Conservation (phyloP, 2,329 filamentous ascomycete species). For the Pyricularia sp. region DNA sequence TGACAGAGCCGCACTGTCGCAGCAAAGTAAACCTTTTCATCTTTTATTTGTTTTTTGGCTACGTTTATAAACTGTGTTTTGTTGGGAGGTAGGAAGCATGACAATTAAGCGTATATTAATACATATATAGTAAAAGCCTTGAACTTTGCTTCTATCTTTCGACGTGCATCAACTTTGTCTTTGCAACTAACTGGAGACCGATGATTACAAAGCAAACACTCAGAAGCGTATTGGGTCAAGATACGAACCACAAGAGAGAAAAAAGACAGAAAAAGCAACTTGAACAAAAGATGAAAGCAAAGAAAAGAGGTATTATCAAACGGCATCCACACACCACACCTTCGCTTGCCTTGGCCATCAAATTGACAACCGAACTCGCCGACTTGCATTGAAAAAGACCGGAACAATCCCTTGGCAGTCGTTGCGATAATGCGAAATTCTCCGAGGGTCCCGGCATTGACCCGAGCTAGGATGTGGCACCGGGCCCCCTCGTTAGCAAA, state of each 20-base stretch:
- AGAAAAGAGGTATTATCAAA: neutral
- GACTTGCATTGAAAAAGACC: neutral
- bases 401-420: neutral
- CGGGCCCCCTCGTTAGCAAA: neutral
- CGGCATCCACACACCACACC: neutral
- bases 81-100: neutral
- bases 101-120: too few species aligned
- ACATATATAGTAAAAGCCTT: too few species aligned
- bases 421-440: neutral
- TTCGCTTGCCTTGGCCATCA: neutral
- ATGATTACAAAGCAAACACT: too few species aligned
- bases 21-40: neutral
- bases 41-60: neutral
- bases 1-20: neutral
- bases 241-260: too few species aligned
- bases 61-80: neutral
- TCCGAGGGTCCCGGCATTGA: neutral
- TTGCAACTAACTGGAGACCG: too few species aligned
- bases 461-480: neutral
- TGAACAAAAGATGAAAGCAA: neutral
- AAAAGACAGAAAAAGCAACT: too few species aligned
- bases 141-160: too few species aligned
- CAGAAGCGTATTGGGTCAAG: too few species aligned
- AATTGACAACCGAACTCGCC: neutral
- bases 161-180: too few species aligned